Evolutionary conservation across 768 basidiomycete species (phyloP).

Genomic region (Russula lepida): DNA sequence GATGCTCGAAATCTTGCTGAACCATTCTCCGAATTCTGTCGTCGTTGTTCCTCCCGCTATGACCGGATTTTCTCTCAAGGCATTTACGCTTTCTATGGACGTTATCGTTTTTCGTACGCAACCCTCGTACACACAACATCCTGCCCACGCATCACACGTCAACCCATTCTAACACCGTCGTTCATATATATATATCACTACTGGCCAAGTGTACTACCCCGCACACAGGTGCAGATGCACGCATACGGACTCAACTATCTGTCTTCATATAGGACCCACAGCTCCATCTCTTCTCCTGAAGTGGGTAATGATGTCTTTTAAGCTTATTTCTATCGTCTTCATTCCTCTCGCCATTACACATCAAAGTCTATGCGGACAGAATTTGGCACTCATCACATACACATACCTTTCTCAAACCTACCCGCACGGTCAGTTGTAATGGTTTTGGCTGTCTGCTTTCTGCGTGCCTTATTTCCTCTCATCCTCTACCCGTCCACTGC

Average conservation of each 20-base stretch:
- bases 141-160: slow-evolving; percentile 1
- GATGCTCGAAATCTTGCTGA: neutral
- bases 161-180: neutral
- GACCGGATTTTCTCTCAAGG: neutral
- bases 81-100: neutral
- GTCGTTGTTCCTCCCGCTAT: neutral
- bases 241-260: slow-evolving; percentile 9
- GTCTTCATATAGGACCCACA: slow-evolving; percentile 7
- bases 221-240: slow-evolving; percentile 6
- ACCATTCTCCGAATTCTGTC: neutral
- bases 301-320: neutral
- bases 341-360: neutral
- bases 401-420: neutral
- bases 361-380: slow-evolving; percentile 1
- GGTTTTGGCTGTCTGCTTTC: neutral
- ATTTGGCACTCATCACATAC: neutral
- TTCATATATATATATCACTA: slow-evolving; percentile 12
- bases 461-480: neutral
- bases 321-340: neutral
- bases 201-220: slow-evolving; percentile 10
- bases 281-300: neutral
- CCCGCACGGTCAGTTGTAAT: neutral
- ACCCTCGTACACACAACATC: neutral
- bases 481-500: neutral
- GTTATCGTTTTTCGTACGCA: neutral